Base-by-base conservation (phyloP, 129 eudicot species). In the Dittrichia graveolens region DNA sequence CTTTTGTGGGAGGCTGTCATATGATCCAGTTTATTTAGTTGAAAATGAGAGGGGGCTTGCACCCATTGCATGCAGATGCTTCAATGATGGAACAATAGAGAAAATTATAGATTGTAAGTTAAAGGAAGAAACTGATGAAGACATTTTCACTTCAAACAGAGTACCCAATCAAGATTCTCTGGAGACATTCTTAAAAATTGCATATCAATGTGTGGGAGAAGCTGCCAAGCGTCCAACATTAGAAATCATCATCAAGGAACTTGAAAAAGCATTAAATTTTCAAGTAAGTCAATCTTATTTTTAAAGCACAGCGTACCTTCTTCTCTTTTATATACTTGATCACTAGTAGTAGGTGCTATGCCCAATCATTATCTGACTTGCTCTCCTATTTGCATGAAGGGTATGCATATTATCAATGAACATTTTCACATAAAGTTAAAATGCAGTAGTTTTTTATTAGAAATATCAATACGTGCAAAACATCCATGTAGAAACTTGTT, bases 101-200 rank as follows among this genome's bases (percentile, higher is more conserved):
- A 31, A 18, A 10, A 18, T 65, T 16, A 31, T 65, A 18, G 71
- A 65, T 45, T 56, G 18, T 44, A 45, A 46, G 18, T 8, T 59
- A 65, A 16, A 7, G 2, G 44, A 65, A 11, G 71, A 11, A 65
- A 18, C 18, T 5, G 10, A 45, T 45, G 56, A 19, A 44, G 16
- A 46, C 16, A 5, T 65, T 11, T 45, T 24, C 6, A 45, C 4
- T 5, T 31, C 13, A 46, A 45, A 31, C 24, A 46, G 5, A 18
- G 42, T 16, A 24, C 71, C 40, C 3, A 46, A 45, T 24, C 41
- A 65, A 24, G 56, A 45, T 65, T 65, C 71, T 46, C 31, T 63
- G 3, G 14, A 14, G 35, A 43, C 69, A 8, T 63, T 63, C 42
- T 40, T 35, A 63, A 63, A n/a, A 7, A 63, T 63, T 24, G 71